phyloP scores from a whole-genome alignment of 805 yeast genomes.

The Vanderwaltozyma tropicalis region DNA sequence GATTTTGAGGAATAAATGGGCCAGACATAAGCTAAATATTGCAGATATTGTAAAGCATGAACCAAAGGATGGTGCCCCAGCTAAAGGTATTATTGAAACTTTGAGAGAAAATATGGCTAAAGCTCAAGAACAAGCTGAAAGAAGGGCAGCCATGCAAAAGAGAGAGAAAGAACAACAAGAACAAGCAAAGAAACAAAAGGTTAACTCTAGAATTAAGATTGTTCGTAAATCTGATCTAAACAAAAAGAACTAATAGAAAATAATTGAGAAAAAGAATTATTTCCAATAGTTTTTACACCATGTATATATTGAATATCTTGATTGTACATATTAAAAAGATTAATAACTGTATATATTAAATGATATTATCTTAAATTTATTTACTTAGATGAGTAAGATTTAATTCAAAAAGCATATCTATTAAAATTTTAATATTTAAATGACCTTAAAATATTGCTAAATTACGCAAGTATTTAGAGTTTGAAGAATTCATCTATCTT shows the following conservation, averaged over 20 bases:
- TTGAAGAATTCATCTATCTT: neutral
- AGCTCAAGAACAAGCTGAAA: constrained; percentile 32
- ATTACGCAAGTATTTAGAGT: neutral
- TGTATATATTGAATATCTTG: neutral
- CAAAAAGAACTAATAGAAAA: constrained; percentile 1
- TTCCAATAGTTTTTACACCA: neutral
- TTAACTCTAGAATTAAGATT: constrained; percentile 21
- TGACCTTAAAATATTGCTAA: neutral
- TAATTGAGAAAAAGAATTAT: neutral
- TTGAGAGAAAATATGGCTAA: constrained; percentile 33
- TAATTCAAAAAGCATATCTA: too few species aligned
- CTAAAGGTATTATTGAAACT: constrained; percentile 29
- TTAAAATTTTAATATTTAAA: too few species aligned
- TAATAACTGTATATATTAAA: neutral
- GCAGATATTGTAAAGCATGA: constrained; percentile 51
- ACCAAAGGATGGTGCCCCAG: constrained; percentile 25
- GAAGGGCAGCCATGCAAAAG: constrained; percentile 29
- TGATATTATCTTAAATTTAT: neutral
- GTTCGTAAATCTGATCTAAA: constrained; percentile 20
- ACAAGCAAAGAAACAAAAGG: constrained; percentile 24
- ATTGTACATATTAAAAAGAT: neutral
- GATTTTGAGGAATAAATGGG: constrained; percentile 45
- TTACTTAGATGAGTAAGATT: too few species aligned
- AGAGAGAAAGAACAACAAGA: constrained; percentile 27
- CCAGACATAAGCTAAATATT: constrained; percentile 48